These are phyloP conservation scores for Prunus campanulata DNA, from an alignment of 306 rosid genomes.

Conservation along the genomic window DNA sequence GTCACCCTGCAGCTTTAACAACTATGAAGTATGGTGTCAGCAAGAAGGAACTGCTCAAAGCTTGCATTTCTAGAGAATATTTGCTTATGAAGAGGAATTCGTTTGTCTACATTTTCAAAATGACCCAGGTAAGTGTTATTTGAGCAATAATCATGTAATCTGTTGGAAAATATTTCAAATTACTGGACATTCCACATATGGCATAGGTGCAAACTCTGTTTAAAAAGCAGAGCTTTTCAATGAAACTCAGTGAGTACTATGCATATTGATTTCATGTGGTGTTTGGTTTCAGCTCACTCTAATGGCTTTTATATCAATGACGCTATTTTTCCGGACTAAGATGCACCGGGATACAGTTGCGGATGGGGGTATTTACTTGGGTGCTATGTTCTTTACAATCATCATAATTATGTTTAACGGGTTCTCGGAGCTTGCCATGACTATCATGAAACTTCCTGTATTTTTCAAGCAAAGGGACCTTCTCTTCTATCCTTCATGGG, in stretches of 20 bases:
- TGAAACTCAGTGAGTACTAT: not conserved
- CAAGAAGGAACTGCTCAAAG: conserved; percentile 35
- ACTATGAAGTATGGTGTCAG: conserved; percentile 32
- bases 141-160: not conserved
- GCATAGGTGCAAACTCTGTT: not conserved
- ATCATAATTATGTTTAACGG: conserved; percentile 37
- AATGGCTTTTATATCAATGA: conserved; percentile 29
- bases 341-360: conserved; percentile 24
- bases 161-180: not conserved
- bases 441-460: conserved; percentile 44
- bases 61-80: conserved; percentile 33
- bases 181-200: not conserved
- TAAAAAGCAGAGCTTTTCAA: not conserved
- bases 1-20: conserved; percentile 43
- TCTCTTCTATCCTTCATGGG: conserved; percentile 44
- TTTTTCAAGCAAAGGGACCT: conserved; percentile 50
- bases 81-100: conserved; percentile 49
- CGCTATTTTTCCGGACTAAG: conserved; percentile 35
- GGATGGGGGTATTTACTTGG: conserved; percentile 30
- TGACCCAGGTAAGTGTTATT: conserved; percentile 25
- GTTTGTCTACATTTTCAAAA: conserved; percentile 41
- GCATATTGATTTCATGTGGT: not conserved
- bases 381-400: conserved; percentile 34
- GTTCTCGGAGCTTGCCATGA: conserved; percentile 40
- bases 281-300: conserved; percentile 22